Conservation (phyloP, 306 rosid species). For the Vigna radiata region DNA sequence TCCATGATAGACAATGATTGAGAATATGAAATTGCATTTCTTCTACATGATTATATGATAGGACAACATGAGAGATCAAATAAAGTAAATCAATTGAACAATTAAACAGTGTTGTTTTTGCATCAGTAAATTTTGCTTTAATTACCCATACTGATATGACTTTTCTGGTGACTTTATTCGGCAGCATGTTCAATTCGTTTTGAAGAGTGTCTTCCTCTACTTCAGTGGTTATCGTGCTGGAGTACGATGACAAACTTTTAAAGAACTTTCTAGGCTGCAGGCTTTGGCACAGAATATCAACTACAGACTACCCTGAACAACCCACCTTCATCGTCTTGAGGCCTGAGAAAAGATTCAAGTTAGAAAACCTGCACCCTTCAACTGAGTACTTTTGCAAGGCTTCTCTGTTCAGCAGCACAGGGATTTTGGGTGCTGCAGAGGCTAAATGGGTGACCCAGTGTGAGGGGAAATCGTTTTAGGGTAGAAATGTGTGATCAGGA, state of each 20-base stretch:
- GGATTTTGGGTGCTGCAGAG: slow-evolving; percentile 76
- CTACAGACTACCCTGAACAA: slow-evolving; percentile 72
- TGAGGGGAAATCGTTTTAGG: slow-evolving; percentile 24
- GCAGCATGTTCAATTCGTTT: slow-evolving; percentile 75
- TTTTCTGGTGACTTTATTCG: slow-evolving; percentile 34
- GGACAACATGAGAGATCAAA: background rate
- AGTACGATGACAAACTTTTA: slow-evolving; percentile 63
- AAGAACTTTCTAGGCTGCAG: slow-evolving; percentile 78
- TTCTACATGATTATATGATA: background rate
- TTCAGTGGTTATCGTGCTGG: slow-evolving; percentile 71
- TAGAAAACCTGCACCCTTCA: slow-evolving; percentile 74
- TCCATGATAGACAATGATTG: slow-evolving; percentile 7
- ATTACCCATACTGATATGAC: slow-evolving; percentile 30
- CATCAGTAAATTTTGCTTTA: background rate
- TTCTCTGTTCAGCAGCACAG: slow-evolving; percentile 76
- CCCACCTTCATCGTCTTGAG: slow-evolving; percentile 81
- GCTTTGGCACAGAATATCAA: slow-evolving; percentile 73
- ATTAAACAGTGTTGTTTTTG: no score
- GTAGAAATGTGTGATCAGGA: slow-evolving; percentile 36
- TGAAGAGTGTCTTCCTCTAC: slow-evolving; percentile 78
- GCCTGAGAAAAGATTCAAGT: slow-evolving; percentile 77
- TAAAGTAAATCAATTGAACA: slow-evolving; percentile 4
- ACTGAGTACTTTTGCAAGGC: slow-evolving; percentile 87
- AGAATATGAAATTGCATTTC: slow-evolving; percentile 14
- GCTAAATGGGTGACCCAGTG: slow-evolving; percentile 78